Percentiles rank a stretch among this genome's conserved stretches.
phyloP scores from a whole-genome alignment of 2,329 filamentous ascomycete species.

The Cercospora sp. region DNA sequence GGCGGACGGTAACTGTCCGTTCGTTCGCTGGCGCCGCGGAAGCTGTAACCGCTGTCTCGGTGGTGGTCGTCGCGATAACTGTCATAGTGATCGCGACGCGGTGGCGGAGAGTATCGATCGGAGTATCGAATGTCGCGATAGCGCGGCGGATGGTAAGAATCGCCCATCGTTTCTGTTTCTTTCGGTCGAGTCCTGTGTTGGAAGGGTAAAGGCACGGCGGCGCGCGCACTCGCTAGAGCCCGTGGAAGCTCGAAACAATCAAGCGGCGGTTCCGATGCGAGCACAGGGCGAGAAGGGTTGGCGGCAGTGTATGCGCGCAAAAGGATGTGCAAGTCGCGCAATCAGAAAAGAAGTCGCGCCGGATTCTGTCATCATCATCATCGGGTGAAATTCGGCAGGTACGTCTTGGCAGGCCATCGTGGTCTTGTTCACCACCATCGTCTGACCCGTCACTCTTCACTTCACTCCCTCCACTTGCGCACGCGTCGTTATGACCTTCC shows the following conservation, averaged over 20 bases:
- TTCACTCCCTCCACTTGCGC: background rate
- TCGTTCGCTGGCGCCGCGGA: slow-evolving; percentile 28
- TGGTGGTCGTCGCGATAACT: slow-evolving; percentile 12
- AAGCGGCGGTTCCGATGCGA: background rate
- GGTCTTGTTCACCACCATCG: background rate
- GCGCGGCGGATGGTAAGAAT: slow-evolving; percentile 16
- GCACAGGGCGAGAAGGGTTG: background rate
- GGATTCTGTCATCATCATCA: slow-evolving; percentile 10
- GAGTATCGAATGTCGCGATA: slow-evolving; percentile 1
- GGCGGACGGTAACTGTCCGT: slow-evolving; percentile 21
- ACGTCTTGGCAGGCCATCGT: slow-evolving; percentile 7
- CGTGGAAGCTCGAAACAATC: background rate
- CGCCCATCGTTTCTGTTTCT: slow-evolving; percentile 12
- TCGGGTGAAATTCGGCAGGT: background rate
- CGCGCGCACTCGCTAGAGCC: background rate
- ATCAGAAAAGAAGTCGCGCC: background rate
- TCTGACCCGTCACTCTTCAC: background rate
- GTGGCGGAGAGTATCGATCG: background rate
- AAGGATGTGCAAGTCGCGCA: background rate
- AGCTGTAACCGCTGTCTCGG: slow-evolving; percentile 25
- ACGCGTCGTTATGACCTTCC: background rate
- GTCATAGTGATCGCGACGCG: slow-evolving; percentile 12
- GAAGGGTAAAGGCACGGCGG: background rate
- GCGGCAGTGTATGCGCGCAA: background rate
- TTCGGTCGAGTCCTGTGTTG: background rate